Percentiles rank a stretch among this genome's conserved stretches.
Conservation (phyloP, 306 rosid genomes). For the Glycyrrhiza uralensis region DNA sequence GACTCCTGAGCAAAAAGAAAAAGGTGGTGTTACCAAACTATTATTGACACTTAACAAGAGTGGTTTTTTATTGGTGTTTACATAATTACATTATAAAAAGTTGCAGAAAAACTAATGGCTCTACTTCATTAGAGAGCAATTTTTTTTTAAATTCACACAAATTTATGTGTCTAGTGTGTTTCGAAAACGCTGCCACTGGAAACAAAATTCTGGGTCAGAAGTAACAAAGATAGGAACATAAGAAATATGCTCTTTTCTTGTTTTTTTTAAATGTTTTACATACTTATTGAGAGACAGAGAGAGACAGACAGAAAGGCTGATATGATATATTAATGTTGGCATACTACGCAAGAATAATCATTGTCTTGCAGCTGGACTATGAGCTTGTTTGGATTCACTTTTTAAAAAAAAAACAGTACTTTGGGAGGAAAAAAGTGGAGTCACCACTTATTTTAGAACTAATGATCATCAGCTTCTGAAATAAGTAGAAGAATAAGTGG, state of each 20-base stretch:
- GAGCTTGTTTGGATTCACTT: background rate
- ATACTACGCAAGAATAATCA: background rate
- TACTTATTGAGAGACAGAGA: background rate
- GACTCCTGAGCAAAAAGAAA: slow-evolving; percentile 63
- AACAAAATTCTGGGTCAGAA: background rate
- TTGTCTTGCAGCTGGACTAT: background rate
- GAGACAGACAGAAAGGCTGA: background rate
- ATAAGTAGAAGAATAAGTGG: background rate
- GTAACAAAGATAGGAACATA: background rate
- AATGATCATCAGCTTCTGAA: background rate
- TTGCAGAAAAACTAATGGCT: background rate
- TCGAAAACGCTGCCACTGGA: slow-evolving; percentile 4
- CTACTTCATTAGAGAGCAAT: background rate
- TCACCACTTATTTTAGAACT: background rate
- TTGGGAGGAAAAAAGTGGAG: background rate
- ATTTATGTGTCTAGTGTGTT: background rate
- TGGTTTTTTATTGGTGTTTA: background rate
- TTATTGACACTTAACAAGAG: background rate
- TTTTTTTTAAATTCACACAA: background rate
- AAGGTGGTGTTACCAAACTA: background rate
- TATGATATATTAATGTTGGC: background rate
- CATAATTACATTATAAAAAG: background rate
- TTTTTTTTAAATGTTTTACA: background rate
- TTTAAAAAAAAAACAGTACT: background rate
- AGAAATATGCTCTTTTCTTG: background rate